A percentile compares a stretch with the other conserved stretches of the same genome.
phyloP scores from a whole-genome alignment of 2,329 filamentous ascomycete species.

The Bipolaris oryzae region DNA sequence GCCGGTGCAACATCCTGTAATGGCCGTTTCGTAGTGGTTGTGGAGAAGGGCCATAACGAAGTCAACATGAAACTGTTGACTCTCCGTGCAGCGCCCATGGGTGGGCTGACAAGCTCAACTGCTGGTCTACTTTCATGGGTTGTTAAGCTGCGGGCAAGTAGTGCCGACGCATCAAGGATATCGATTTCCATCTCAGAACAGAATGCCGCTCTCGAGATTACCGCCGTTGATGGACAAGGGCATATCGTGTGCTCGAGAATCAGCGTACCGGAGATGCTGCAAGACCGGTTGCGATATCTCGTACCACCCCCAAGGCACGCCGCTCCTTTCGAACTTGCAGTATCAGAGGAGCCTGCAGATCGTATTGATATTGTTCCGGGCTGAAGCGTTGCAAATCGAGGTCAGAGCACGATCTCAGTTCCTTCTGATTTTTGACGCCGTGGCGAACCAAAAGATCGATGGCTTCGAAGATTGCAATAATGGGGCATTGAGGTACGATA shows the following conservation, averaged over 20 bases:
- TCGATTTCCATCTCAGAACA: slow-evolving; percentile 24
- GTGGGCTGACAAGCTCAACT: slow-evolving; percentile 21
- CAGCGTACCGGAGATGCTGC: slow-evolving; percentile 22
- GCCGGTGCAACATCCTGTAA: slow-evolving; percentile 20
- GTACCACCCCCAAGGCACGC: background rate
- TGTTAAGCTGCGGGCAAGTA: slow-evolving; percentile 11
- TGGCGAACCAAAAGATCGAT: background rate
- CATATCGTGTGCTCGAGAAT: slow-evolving; percentile 20
- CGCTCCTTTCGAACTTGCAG: slow-evolving; percentile 4
- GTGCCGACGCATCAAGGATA: slow-evolving; percentile 13
- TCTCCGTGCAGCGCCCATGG: slow-evolving; percentile 14
- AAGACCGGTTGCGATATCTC: background rate
- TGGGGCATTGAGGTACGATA: background rate
- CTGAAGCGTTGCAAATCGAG: background rate
- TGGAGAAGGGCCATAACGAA: slow-evolving; percentile 16
- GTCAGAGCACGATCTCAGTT: background rate
- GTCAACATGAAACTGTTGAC: slow-evolving; percentile 20
- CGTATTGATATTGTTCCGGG: slow-evolving; percentile 9
- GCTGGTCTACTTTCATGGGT: slow-evolving; percentile 10
- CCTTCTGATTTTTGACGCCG: background rate
- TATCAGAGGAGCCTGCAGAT: background rate
- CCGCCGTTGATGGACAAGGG: slow-evolving; percentile 25
- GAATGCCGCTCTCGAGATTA: slow-evolving; percentile 20
- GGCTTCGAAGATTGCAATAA: background rate
- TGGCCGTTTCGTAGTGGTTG: slow-evolving; percentile 22